phyloP scores from a whole-genome alignment of 768 basidiomycete species.

The Boletus rubroflammeus region DNA sequence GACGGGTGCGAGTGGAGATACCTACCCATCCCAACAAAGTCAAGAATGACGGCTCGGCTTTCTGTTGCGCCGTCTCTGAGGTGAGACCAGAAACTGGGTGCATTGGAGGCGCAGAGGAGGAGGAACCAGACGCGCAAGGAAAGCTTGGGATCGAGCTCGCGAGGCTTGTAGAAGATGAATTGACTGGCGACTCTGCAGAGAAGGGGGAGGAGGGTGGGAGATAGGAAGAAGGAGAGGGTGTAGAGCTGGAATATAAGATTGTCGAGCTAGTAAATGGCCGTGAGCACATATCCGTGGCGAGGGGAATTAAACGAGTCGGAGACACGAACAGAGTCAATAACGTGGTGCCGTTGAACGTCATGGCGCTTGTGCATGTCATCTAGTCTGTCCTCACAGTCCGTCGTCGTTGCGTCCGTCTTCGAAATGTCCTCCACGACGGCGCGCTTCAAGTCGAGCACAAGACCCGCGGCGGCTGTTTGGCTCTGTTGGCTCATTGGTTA shows the following conservation, averaged over 20 bases:
- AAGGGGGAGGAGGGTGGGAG: slow-evolving; percentile 51
- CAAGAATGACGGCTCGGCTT: slow-evolving; percentile 64
- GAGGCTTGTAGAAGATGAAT: slow-evolving; percentile 61
- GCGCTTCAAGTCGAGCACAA: neutral
- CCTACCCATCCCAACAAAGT: slow-evolving; percentile 77
- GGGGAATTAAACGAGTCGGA: neutral
- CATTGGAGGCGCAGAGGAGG: slow-evolving; percentile 56
- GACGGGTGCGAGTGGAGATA: slow-evolving; percentile 5
- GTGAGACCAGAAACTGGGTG: slow-evolving; percentile 61
- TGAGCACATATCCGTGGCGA: slow-evolving; percentile 8
- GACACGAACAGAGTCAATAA: slow-evolving; percentile 58
- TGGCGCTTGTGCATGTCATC: slow-evolving; percentile 57
- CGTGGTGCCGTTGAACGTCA: slow-evolving; percentile 67
- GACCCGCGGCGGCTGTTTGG: slow-evolving; percentile 23
- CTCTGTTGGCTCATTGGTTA: slow-evolving; percentile 19
- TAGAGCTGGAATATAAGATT: slow-evolving; percentile 68
- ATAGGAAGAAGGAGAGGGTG: slow-evolving; percentile 72
- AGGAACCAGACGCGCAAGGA: slow-evolving; percentile 69
- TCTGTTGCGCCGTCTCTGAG: slow-evolving; percentile 47
- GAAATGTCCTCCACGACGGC: neutral
- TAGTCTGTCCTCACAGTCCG: slow-evolving; percentile 21
- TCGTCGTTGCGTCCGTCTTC: slow-evolving; percentile 13
- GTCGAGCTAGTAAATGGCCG: slow-evolving; percentile 50
- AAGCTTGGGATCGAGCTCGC: slow-evolving; percentile 59
- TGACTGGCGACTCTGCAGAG: slow-evolving; percentile 52